These are phyloP conservation scores for Coniochaeta prunicola DNA, from an alignment of 2,329 filamentous ascomycete species.

Conservation along the genomic window DNA sequence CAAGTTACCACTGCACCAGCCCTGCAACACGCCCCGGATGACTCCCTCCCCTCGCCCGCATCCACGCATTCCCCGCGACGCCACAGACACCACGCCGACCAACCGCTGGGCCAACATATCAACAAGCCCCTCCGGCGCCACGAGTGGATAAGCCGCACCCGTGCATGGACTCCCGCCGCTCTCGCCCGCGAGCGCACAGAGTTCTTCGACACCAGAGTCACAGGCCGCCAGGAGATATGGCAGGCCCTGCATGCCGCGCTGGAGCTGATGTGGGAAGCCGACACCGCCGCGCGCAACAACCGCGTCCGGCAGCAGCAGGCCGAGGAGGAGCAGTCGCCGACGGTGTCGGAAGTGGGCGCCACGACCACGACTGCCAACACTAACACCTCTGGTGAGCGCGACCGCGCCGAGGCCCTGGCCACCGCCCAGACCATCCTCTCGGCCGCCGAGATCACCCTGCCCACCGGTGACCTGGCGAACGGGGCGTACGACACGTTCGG, in stretches of 20 bases:
- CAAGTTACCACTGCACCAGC: slow-evolving; percentile 17
- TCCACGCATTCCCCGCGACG: slow-evolving; percentile 7
- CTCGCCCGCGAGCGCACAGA: slow-evolving; percentile 67
- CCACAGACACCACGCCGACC: slow-evolving; percentile 27
- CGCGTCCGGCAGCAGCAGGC: background rate
- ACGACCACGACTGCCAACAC: background rate
- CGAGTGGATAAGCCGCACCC: slow-evolving; percentile 51
- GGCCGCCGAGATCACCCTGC: slow-evolving; percentile 68
- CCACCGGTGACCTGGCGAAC: slow-evolving; percentile 63
- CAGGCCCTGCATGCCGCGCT: slow-evolving; percentile 62
- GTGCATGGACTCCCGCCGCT: slow-evolving; percentile 59
- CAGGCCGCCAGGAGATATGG: slow-evolving; percentile 74
- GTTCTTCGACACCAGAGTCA: slow-evolving; percentile 87
- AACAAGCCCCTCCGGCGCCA: slow-evolving; percentile 62
- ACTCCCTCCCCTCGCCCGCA: slow-evolving; percentile 13
- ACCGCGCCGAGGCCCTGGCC: slow-evolving; percentile 35
- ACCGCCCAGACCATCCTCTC: slow-evolving; percentile 77
- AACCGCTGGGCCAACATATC: slow-evolving; percentile 55
- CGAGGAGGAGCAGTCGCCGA: background rate
- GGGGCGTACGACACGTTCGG: slow-evolving; percentile 67
- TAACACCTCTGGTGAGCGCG: slow-evolving; percentile 18
- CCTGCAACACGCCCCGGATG: slow-evolving; percentile 14
- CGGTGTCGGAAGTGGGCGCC: slow-evolving; percentile 13
- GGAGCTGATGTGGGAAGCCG: slow-evolving; percentile 57
- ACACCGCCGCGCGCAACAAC: slow-evolving; percentile 17